Conservation (phyloP, 768 basidiomycete genomes). For the Termitomyces sp. region DNA sequence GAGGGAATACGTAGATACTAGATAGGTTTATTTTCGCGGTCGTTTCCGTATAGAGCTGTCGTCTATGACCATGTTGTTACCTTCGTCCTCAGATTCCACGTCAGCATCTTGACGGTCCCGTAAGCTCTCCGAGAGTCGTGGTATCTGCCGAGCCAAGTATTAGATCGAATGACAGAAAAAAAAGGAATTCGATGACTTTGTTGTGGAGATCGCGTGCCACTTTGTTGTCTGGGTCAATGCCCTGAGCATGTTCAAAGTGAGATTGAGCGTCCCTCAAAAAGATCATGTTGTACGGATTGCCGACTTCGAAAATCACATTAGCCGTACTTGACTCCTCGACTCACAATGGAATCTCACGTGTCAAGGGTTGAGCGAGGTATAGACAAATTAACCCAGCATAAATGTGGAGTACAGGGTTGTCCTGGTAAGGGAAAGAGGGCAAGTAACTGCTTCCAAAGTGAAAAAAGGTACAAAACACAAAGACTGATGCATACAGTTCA, state of each 20-base stretch:
- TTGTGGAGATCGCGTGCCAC: constrained; percentile 48
- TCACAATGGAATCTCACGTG: constrained; percentile 7
- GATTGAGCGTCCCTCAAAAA: constrained; percentile 51
- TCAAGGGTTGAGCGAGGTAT: constrained; percentile 44
- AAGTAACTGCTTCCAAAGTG: constrained; percentile 52
- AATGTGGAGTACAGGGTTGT: constrained; percentile 71
- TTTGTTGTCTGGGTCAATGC: constrained; percentile 51
- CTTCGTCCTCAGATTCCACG: constrained; percentile 31
- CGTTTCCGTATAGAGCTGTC: constrained; percentile 28
- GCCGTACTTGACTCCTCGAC: neutral
- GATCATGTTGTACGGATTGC: constrained; percentile 21
- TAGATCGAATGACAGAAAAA: neutral
- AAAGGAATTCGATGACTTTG: constrained; percentile 31
- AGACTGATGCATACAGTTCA: constrained; percentile 56
- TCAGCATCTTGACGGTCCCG: constrained; percentile 3
- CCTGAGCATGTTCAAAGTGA: constrained; percentile 59
- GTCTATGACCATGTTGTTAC: constrained; percentile 20
- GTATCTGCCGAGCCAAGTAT: constrained; percentile 7
- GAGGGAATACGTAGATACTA: neutral
- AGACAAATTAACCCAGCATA: constrained; percentile 78
- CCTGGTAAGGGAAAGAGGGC: constrained; percentile 83
- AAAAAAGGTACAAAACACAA: neutral
- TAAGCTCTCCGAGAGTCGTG: constrained; percentile 1
- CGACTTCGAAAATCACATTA: constrained; percentile 1
- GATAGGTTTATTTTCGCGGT: constrained; percentile 18